Evolutionary conservation across 2,329 filamentous ascomycete genomes (phyloP).

Genomic region (Berkeleyomyces basicola): DNA sequence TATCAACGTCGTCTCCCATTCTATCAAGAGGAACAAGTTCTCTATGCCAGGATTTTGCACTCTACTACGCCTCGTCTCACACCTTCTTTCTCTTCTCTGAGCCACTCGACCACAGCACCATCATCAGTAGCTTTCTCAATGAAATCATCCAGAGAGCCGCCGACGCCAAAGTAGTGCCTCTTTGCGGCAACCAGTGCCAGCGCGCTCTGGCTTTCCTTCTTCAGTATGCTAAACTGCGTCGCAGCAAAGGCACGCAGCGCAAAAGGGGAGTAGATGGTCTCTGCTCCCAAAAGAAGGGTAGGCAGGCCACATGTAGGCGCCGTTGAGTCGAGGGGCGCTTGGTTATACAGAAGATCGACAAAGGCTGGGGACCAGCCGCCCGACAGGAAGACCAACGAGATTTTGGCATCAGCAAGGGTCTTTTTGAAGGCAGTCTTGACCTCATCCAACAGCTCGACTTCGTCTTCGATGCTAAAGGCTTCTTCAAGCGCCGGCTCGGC

Average conservation of each 20-base stretch:
- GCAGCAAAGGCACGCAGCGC: slow-evolving; percentile 53
- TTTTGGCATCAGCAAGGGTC: slow-evolving; percentile 31
- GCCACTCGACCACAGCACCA: slow-evolving; percentile 31
- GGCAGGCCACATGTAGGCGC: slow-evolving; percentile 12
- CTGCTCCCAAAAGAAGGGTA: slow-evolving; percentile 51
- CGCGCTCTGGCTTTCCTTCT: slow-evolving; percentile 25
- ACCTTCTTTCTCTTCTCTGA: slow-evolving; percentile 43
- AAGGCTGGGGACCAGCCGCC: slow-evolving; percentile 58
- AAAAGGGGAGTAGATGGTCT: slow-evolving; percentile 70
- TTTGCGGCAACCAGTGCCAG: slow-evolving; percentile 59
- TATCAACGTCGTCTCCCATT: not conserved
- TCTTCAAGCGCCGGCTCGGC: slow-evolving; percentile 28
- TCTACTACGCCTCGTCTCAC: slow-evolving; percentile 44
- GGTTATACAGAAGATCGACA: slow-evolving; percentile 36
- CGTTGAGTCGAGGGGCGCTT: not conserved
- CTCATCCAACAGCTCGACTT: slow-evolving; percentile 45
- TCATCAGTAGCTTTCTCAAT: slow-evolving; percentile 32
- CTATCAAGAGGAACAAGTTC: not conserved
- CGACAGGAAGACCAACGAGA: slow-evolving; percentile 51
- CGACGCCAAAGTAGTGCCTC: slow-evolving; percentile 69
- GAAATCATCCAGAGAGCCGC: slow-evolving; percentile 66
- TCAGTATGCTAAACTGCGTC: slow-evolving; percentile 43
- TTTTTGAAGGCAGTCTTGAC: slow-evolving; percentile 41
- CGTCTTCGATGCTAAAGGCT: slow-evolving; percentile 33
- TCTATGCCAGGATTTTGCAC: slow-evolving; percentile 21